Percentiles rank a stretch among this genome's conserved stretches.
Evolutionary conservation across 371 early-diverging fungal genomes (phyloP).

Genomic region (Mucor circinelloides): DNA sequence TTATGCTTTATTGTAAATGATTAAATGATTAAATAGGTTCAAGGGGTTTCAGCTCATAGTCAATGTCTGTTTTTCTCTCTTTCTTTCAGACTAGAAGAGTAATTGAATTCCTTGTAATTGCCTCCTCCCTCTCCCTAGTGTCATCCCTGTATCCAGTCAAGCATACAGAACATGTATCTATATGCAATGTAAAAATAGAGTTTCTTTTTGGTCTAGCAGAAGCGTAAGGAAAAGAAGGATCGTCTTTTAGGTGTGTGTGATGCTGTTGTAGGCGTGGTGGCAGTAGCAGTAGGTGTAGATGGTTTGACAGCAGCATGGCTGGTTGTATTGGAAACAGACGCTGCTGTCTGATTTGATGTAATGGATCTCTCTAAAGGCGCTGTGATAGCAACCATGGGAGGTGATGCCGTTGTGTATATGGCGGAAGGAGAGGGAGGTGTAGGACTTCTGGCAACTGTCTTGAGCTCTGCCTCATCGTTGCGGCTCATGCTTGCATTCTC

Average conservation of each 20-base stretch:
- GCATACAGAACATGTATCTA: not conserved
- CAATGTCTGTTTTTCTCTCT: not conserved
- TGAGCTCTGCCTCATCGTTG: not conserved
- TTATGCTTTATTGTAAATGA: not conserved
- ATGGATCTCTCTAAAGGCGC: not conserved
- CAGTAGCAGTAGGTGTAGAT: not conserved
- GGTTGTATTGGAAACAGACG: not conserved
- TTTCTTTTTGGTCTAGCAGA: conserved; percentile 10
- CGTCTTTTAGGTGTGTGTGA: conserved; percentile 13
- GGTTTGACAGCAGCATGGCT: not conserved
- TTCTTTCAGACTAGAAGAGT: not conserved
- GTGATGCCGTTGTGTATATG: not conserved
- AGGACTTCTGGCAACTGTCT: not conserved
- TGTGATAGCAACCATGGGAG: not conserved
- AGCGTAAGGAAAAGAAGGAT: conserved; percentile 22
- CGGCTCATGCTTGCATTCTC: not conserved
- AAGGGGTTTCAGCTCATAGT: not conserved
- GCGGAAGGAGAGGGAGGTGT: not conserved
- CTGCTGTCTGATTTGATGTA: not conserved
- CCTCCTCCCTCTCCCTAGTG: not conserved
- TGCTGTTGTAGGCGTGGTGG: not conserved
- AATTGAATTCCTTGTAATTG: not conserved
- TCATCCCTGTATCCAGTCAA: not conserved
- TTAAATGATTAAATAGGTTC: not conserved
- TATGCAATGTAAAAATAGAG: not conserved